Base-by-base conservation (phyloP, 495 filamentous ascomycete species). In the Tuber indicum region DNA sequence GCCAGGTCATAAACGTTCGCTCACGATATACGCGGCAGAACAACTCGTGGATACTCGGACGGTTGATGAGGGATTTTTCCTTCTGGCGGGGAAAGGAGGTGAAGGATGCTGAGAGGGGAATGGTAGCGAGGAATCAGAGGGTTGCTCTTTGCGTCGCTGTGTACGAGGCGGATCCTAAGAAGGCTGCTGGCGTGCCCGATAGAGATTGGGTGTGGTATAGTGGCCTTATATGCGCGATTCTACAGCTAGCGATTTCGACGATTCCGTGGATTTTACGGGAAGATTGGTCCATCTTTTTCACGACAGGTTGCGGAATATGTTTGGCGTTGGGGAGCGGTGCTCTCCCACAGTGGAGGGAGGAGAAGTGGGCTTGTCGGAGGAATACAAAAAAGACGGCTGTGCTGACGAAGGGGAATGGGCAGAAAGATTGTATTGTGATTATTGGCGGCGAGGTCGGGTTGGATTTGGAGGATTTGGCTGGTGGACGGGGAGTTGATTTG, bases 11-110 rank as follows among this genome's bases (percentile, higher is more conserved):
- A 81, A 89, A 88, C 79, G 78, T 79, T 3, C 75, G 82, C 17
- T 85, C 70, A 41, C 86, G 87, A 19, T 87, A 87, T 74, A 79
- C 75, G 9, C 83, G 87, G 9, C 80, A 82, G 2, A 89, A 89
- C 76, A 45, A 78, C 12, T 84, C 79, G 21, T 90, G 88, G 89
- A 76, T 89, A 10, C 73, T 89, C 2, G 87, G 86, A 1, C 84
- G 89, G 0, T 75, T 89, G 23, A 71, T 89, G 72, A 84, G 87
- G 0, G 87, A 89, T 73, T 85, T 83, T 72, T 86, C 88, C n/a
- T 72, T 39, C 32, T 75, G 74, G 74, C 39, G 45, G 32, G 42
- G 52, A 32, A 26, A 39, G 45, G 72, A 49, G 36, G 42, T 49
- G 45, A 52, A 8, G 39, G 72, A 69, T 39, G 58, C 58, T 42